Evolutionary conservation across 305 asterid species (phyloP), one percentile per base, ranked within the genome.

Genomic region (Fraxinus paxiana): DNA sequence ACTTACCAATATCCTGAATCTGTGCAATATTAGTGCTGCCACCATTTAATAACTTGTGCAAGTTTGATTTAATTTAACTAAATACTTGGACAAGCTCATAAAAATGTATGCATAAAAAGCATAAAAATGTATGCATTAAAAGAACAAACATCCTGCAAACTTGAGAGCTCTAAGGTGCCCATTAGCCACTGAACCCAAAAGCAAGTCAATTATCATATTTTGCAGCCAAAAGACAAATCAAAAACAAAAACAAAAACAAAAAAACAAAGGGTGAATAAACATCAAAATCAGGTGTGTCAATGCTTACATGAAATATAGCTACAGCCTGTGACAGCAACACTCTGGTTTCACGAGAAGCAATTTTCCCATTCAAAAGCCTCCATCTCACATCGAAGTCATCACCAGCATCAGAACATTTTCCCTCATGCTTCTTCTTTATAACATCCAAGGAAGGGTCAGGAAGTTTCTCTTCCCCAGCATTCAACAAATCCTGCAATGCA

Each of bases 241-340:
- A 33, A 33, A 33, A 33, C 35, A 33, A 33, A 33, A 33, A 33
- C 35, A 30, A 30, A 30, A 30, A 30, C 0, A 13, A 2, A 2
- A 41, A 41, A 41, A 1, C n/a, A 4, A 15, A 3, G 7, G 17
- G 20, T 15, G 20, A 48, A 4, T 15, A 51, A 51, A 51, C 22
- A n/a, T 51, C 63, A 51, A 51, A 17, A 51, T 51, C 9, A 37
- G 56, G 82, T 77, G 61, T 54, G 48, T 5, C 63, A 76, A 75
- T 20, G 80, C 98, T 89, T 87, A 94, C 98, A 90, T 96, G 99
- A 88, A 96, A 96, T 87, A 96, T 92, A 13, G 97, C 92, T 43
- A 96, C 98, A 41, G 99, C 98, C 86, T 96, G 94, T 0, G 98
- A 91, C 46, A 96, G 90, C 85, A 96, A 84, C 79, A 87, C 87